A percentile compares a stretch with the other conserved stretches of the same genome.
phyloP scores from a whole-genome alignment of 1,284 basidiomycete genomes.

The Singerocomus rubriflavus region DNA sequence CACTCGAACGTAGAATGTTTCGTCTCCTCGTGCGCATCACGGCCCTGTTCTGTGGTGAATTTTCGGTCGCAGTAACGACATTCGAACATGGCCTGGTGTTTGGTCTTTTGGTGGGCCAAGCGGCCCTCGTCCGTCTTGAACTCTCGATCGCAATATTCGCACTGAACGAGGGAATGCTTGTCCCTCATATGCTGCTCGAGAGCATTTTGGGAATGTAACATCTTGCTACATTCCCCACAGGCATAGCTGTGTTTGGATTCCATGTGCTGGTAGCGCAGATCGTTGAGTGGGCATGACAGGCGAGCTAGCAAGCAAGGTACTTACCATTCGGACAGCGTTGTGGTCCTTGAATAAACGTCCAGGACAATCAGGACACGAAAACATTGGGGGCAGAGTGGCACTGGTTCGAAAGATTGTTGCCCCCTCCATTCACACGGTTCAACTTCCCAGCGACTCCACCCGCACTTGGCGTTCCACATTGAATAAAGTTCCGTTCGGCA shows the following conservation, averaged over 20 bases:
- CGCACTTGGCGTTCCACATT: background rate
- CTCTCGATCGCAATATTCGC: conserved; percentile 14
- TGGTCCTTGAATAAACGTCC: conserved; percentile 15
- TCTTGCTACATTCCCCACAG: conserved; percentile 16
- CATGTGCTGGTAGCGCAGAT: conserved; percentile 15
- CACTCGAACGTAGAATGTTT: conserved; percentile 16
- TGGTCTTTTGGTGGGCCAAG: conserved; percentile 7
- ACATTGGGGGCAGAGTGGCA: conserved; percentile 10
- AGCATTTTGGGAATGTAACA: conserved; percentile 1
- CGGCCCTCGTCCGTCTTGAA: conserved; percentile 17
- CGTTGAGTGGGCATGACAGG: background rate
- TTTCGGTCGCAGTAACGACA: conserved; percentile 19
- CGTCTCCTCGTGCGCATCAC: conserved; percentile 11
- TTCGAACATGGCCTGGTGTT: conserved; percentile 13
- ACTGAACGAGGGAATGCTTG: conserved; percentile 17
- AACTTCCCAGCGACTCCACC: background rate
- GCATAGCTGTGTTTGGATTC: conserved; percentile 9
- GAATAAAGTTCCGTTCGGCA: too few relatives aligned
- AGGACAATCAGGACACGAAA: conserved; percentile 17
- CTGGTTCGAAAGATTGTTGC: too few relatives aligned
- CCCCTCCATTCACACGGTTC: conserved; percentile 10
- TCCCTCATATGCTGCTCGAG: conserved; percentile 14
- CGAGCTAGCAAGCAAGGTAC: background rate
- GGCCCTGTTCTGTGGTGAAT: conserved; percentile 8
- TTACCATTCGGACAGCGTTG: conserved; percentile 16